Evolutionary conservation across 768 basidiomycete species (phyloP), one percentile per base, ranked within the genome.

Genomic region (Trametes cubensis): DNA sequence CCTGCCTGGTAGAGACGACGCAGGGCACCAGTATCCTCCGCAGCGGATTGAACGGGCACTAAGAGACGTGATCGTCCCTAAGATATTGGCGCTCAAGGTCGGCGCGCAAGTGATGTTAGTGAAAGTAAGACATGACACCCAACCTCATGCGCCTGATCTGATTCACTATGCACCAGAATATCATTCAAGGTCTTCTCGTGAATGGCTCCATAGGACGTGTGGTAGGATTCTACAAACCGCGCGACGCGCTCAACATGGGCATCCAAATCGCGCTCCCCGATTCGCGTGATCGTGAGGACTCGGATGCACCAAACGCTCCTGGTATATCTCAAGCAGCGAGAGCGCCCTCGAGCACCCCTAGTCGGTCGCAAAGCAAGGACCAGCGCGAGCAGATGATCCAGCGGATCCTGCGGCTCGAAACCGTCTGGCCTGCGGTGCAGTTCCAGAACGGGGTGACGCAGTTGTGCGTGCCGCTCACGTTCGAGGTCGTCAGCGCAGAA

Each of bases 41-140:
- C 71, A 76, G n/a, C 70, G 76, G 41, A 82, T 82, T 76, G 71
- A 73, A 45, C 75, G 70, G 40, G 70, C 84, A 4, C 72, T 88
- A 42, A 81, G 88, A 28, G 78, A 81, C n/a, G 83, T 93, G 20
- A 81, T 93, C 58, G 87, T 81, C 14, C 81, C 79, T 6, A 75
- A 75, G 53, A n/a, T 26, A 2, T 53, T 75, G 20, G 59, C 63
- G 0, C 59, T 75, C 26, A 87, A 86, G 75, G 78, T 88, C 54
- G 88, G 88, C 14, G 90, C 92, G 3, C 94, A 96, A 71, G 94
- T 96, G 4, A 93, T 93, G 91, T 71, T 90, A 2, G 80, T 89
- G 65, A 89, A 89, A 79, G 88, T 85, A 60, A 8, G 49, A 49
- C 42, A 18, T 20, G 50, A 28, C n/a, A 18, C 26, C 6, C 26